Percentiles rank a stretch among this genome's conserved stretches.
phyloP scores from a whole-genome alignment of 257 asterid genomes.

The Nicotiana obtusifolia region DNA sequence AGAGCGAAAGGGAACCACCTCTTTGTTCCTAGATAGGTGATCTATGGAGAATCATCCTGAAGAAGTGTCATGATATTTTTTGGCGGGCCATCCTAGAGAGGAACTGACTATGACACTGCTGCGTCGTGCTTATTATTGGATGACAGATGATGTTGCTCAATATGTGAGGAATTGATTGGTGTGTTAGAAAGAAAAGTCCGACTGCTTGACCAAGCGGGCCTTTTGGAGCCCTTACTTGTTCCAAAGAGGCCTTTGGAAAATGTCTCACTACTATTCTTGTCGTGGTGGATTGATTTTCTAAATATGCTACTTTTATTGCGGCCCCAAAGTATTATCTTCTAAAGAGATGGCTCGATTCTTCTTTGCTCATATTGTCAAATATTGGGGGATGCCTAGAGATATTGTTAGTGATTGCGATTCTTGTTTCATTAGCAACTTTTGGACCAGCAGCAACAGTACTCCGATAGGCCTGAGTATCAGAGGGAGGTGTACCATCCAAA shows the following conservation, averaged over 20 bases:
- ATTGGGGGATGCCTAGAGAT: not conserved
- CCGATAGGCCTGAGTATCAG: too few species aligned
- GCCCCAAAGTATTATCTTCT: too few species aligned
- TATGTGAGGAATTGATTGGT: not conserved
- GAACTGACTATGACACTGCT: not conserved
- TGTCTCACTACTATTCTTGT: not conserved
- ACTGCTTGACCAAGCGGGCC: not conserved
- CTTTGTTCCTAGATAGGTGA: not conserved
- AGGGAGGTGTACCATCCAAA: too few species aligned
- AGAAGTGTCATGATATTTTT: not conserved
- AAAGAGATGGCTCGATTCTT: too few species aligned
- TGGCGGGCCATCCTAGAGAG: not conserved
- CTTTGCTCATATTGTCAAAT: too few species aligned
- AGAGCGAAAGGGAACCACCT: too few species aligned
- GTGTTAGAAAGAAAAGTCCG: not conserved
- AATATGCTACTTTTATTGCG: too few species aligned
- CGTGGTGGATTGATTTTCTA: too few species aligned
- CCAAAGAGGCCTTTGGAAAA: not conserved
- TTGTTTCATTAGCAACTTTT: too few species aligned
- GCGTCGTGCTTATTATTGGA: not conserved
- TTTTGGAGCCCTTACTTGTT: not conserved
- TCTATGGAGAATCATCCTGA: not conserved
- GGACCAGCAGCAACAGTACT: too few species aligned
- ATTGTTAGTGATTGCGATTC: not conserved
- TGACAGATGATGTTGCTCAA: too few species aligned